A percentile compares a stretch with the other conserved stretches of the same genome.
Conservation (phyloP, 2,329 filamentous ascomycete species). For the Periglandula ipomoeae region DNA sequence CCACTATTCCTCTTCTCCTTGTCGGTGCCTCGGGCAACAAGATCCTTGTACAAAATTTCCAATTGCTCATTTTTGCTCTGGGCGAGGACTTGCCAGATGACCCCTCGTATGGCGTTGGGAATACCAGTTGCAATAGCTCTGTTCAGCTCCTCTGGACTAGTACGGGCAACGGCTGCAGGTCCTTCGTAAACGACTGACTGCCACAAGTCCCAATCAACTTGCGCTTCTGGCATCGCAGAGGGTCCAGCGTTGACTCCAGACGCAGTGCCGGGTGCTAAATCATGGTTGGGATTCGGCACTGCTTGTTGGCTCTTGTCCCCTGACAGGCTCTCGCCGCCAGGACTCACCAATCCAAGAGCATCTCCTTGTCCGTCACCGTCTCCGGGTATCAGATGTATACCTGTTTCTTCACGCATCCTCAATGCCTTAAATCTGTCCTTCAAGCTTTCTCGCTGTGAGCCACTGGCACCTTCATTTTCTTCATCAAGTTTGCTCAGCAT, state of each 20-base stretch:
- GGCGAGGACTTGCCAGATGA: constrained; percentile 95
- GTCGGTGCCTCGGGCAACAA: constrained; percentile 71
- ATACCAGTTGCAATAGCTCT: constrained; percentile 88
- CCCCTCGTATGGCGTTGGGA: constrained; percentile 89
- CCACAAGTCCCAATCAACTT: constrained; percentile 99
- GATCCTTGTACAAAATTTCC: constrained; percentile 75
- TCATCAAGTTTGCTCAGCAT: constrained; percentile 71
- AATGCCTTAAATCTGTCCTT: constrained; percentile 73
- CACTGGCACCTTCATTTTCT: constrained; percentile 44
- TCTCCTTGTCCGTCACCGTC: constrained; percentile 41
- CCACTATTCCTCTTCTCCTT: constrained; percentile 59
- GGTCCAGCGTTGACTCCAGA: constrained; percentile 71
- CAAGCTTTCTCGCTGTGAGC: constrained; percentile 50
- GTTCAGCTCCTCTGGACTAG: constrained; percentile 83
- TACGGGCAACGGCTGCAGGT: constrained; percentile 75
- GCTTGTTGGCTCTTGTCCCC: constrained; percentile 29
- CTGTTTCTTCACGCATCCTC: constrained; percentile 64
- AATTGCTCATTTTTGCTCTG: constrained; percentile 91
- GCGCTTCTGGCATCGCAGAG: constrained; percentile 57
- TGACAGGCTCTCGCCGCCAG: constrained; percentile 17
- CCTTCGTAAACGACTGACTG: constrained; percentile 93
- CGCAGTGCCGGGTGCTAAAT: constrained; percentile 74
- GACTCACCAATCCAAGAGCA: constrained; percentile 13
- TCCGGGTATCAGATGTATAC: constrained; percentile 40
- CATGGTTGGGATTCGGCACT: constrained; percentile 57